Base-by-base conservation (phyloP, 805 yeast genomes). In the Saccharomycopsis selenospora region DNA sequence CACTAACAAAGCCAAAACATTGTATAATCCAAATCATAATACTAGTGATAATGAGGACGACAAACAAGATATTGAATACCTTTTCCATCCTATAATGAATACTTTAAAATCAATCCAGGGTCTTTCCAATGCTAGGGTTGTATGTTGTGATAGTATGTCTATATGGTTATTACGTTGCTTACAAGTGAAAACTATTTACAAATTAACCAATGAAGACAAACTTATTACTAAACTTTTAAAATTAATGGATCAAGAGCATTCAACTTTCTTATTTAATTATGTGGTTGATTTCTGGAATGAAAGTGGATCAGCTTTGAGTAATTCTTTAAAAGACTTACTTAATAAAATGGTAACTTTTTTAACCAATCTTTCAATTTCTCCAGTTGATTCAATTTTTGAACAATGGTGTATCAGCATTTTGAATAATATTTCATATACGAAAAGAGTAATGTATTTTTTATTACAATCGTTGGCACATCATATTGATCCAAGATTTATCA, bases 251-350 rank as follows among this genome's bases (percentile, higher is more conserved):
- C 42, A 46, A 3, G 58, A 61, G 2, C 59, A 52, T 11, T 56
- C 71, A 4, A 60, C 62, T 24, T 54, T 49, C 23, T 47, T 79
- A 1, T 76, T 77, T 57, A 67, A 68, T 22, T 83, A 75, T 60
- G 71, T 83, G 11, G 64, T 82, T 33, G 89, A 80, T 55, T 80
- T 76, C 60, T 80, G 89, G 80, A 78, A 77, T 46, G 85, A 81
- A 45, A 75, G 85, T 1, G 80, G 83, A 3, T 78, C 85, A 2
- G 80, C 95, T 0, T 61, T 85, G 24, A 78, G 82, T 4, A 85
- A 83, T 58, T 81, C 95, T 0, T 61, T 86, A 46, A 74, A 70
- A 47, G 85, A 79, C 27, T 58, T 88, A 42, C 73, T 87, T 43
- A 47, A 61, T 2, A 86, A 82, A 55, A 58, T 82, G 44, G 60